Percentiles rank a stretch among this genome's conserved stretches.
Conservation (phyloP, 768 basidiomycete genomes). For the Auriscalpium vulgare region DNA sequence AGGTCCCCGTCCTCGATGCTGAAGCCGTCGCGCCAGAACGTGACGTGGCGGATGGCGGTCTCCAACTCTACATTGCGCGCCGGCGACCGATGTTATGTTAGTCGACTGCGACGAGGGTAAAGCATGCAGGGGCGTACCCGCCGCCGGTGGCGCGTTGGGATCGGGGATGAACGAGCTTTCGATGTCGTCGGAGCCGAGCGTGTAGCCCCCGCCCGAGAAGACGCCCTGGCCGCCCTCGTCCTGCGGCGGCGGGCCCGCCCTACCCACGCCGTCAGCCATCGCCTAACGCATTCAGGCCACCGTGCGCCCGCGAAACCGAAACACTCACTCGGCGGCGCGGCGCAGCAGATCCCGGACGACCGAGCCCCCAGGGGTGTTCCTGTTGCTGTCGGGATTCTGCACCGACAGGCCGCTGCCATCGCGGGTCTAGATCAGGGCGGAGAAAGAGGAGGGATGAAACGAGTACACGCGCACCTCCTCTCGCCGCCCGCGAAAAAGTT, state of each 20-base stretch:
- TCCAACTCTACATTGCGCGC: conserved; percentile 37
- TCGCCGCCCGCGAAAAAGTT: conserved; percentile 94
- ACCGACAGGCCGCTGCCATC: conserved; percentile 72
- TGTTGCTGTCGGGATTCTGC: conserved; percentile 65
- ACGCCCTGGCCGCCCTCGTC: conserved; percentile 13
- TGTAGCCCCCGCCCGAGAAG: conserved; percentile 64
- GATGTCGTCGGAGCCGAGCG: conserved; percentile 85
- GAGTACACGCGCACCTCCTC: conserved; percentile 48
- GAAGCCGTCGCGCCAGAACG: conserved; percentile 93
- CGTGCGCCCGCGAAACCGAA: not conserved
- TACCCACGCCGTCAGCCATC: not conserved
- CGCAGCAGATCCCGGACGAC: conserved; percentile 67
- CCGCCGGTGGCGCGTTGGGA: conserved; percentile 35
- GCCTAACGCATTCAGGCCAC: not conserved
- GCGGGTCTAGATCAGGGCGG: not conserved
- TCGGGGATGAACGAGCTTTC: conserved; percentile 73
- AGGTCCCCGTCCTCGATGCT: conserved; percentile 84
- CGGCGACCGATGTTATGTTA: not conserved
- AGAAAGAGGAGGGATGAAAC: not conserved
- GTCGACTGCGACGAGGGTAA: conserved; percentile 1
- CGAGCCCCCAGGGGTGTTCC: conserved; percentile 41
- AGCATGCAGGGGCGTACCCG: conserved; percentile 5
- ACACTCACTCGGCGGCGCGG: conserved; percentile 70
- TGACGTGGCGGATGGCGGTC: conserved; percentile 63
- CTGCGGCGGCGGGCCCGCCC: not conserved